Evolutionary conservation across 495 filamentous ascomycete species (phyloP), one percentile per base, ranked within the genome.

Genomic region (Penicillium roqueforti): DNA sequence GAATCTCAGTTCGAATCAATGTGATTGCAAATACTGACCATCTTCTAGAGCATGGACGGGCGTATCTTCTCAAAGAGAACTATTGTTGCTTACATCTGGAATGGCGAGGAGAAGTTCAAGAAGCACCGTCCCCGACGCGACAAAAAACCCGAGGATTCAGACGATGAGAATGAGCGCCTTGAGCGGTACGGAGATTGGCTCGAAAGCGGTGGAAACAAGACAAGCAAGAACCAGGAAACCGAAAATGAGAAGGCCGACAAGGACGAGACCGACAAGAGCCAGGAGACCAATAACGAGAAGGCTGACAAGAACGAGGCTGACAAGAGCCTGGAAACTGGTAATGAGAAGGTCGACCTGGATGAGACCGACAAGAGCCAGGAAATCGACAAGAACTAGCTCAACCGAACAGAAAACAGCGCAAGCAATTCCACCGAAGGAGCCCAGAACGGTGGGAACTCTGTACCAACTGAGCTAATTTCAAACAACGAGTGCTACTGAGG

Each of bases 81-180:
- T 10, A 86, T 97, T 6, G 78, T 83, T 59, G 92, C 92, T 6
- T 89, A 87, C 55, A 80, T 92, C 37, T 81, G 85, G 0, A 81
- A 87, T 23, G 90, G 89, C 3, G 78, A 73, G 36, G 89, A 95
- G 72, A 82, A 80, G 51, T 97, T 92, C 62, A 83, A 80, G 61
- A 92, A 88, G 74, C 82, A 77, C 31, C 75, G 71, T 53, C 71
- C 78, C 56, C 73, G 72, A 56, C 75, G 73, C 19, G 68, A 58
- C 6, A 36, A 36, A n/a, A n/a, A 16, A 36, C 32, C 32, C 32
- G n/a, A 16, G 14, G 32, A 36, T 36, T 14, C 32, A n/a, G 32
- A 36, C 2, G 78, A 75, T 3, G 75, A 75, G 46, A 51, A 71
- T 26, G 72, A 66, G 51, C 71, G 80, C 18, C 62, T 84, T 31